Evolutionary conservation across 2,329 filamentous ascomycete species (phyloP), one percentile per base, ranked within the genome.

Genomic region (Xylaria sp.): DNA sequence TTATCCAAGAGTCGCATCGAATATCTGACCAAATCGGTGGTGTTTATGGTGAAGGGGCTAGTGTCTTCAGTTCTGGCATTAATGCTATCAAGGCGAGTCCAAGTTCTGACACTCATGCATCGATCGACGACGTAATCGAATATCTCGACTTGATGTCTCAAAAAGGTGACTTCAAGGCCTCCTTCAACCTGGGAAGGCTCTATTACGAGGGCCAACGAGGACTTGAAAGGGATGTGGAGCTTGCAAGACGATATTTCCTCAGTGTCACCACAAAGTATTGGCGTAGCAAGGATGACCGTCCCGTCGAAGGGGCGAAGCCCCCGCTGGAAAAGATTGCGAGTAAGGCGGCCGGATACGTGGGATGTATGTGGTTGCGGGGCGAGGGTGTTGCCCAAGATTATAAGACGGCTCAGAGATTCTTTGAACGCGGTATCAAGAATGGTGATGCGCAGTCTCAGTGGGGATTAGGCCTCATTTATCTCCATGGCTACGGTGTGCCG

Each of bases 41-140:
- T 49, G 89, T 96, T 5, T 99, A 97, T 72, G 95, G 94, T 52
- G 91, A 96, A 75, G 95, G 94, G 2, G 94, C 94, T 10, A 97
- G 93, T 71, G 90, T 88, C 46, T 88, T 88, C 23, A 97, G 92
- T 71, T 89, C 94, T 0, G 94, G 94, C 3, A 81, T 84, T 59
- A 92, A 96, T 71, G 91, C 92, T 3, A 83, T 88, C 68, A 86
- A 87, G 63, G 84, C 86, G 18, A 85, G 86, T 58, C 82, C 87
- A 1, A 87, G 89, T 65, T 90, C 91, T 2, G 90, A 94, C 70
- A 85, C 89, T 0, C 89, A 96, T 68, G 91, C 92, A 1, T 90
- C 91, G 13, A 84, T 97, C 60, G 92, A 96, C 68, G 93, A 99
- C 73, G 89, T 97, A 13, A 85, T 99, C 60, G 94, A 99, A 72